These are phyloP conservation scores for Penicillium waksmanii DNA, from an alignment of 495 filamentous ascomycete genomes.

Conservation along the genomic window DNA sequence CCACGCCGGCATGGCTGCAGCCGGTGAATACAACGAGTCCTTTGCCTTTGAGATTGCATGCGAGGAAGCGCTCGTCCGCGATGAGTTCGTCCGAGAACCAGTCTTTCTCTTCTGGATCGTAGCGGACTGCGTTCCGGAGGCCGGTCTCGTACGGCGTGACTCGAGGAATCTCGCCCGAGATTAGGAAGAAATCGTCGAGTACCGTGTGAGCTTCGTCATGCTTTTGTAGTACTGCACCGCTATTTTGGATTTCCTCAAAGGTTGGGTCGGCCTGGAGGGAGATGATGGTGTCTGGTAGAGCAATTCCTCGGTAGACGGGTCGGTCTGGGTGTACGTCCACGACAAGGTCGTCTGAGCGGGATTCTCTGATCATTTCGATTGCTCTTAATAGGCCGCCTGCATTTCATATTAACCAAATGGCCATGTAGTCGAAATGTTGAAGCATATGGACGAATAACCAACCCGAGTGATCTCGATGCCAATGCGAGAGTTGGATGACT, in stretches of 20 bases:
- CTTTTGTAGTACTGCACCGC: slow-evolving; percentile 52
- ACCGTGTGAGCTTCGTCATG: slow-evolving; percentile 50
- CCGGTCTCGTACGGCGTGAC: slow-evolving; percentile 59
- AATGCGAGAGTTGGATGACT: slow-evolving; percentile 74
- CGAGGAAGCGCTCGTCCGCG: slow-evolving; percentile 61
- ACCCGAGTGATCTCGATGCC: slow-evolving; percentile 66
- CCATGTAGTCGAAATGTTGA: background rate
- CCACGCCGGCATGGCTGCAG: slow-evolving; percentile 64
- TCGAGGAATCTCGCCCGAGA: slow-evolving; percentile 62
- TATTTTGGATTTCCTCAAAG: slow-evolving; percentile 53
- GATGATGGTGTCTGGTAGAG: slow-evolving; percentile 44
- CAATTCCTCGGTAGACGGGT: slow-evolving; percentile 58
- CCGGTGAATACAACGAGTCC: slow-evolving; percentile 65
- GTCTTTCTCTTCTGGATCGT: slow-evolving; percentile 43
- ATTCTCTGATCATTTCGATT: slow-evolving; percentile 50
- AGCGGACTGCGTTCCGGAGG: slow-evolving; percentile 51
- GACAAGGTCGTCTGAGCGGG: slow-evolving; percentile 32
- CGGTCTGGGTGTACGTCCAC: slow-evolving; percentile 61
- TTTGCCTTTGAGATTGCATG: slow-evolving; percentile 62
- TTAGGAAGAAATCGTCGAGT: slow-evolving; percentile 58
- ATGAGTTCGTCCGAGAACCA: slow-evolving; percentile 62
- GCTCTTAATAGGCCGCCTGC: slow-evolving; percentile 53
- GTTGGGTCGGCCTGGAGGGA: slow-evolving; percentile 61
- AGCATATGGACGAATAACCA: slow-evolving; percentile 8
- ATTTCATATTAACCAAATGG: slow-evolving; percentile 7